phyloP scores from a whole-genome alignment of 805 yeast genomes.

The Kuraishia capsulata region DNA sequence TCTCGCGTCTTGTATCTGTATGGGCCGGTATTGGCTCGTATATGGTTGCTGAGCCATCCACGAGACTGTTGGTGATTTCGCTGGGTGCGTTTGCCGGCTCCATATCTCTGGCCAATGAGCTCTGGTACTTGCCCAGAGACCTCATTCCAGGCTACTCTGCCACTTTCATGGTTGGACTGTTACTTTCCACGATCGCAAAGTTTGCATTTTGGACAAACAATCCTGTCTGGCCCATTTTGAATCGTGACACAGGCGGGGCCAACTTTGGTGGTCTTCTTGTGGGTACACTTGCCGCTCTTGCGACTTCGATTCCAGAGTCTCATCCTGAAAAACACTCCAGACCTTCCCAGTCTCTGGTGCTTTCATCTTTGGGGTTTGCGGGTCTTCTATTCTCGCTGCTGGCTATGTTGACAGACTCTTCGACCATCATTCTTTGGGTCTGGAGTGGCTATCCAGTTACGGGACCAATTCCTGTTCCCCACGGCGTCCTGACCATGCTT shows the following conservation, averaged over 20 bases:
- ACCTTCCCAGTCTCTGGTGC: constrained; percentile 24
- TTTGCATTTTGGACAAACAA: constrained; percentile 75
- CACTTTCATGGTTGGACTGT: constrained; percentile 62
- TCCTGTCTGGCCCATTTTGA: constrained; percentile 95
- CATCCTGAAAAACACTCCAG: constrained; percentile 2
- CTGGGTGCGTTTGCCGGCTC: constrained; percentile 58
- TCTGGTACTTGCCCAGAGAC: constrained; percentile 15
- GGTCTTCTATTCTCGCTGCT: constrained; percentile 62
- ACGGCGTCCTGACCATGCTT: constrained; percentile 58
- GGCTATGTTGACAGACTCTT: constrained; percentile 73
- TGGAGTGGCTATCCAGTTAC: constrained; percentile 91
- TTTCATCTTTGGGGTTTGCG: constrained; percentile 66
- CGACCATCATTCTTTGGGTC: constrained; percentile 85
- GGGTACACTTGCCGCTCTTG: constrained; percentile 56
- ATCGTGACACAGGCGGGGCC: constrained; percentile 77
- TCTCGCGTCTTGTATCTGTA: constrained; percentile 46
- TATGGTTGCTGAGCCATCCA: constrained; percentile 56
- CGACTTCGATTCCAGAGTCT: constrained; percentile 32
- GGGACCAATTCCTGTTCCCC: constrained; percentile 84
- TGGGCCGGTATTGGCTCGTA: constrained; percentile 72
- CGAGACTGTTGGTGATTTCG: constrained; percentile 56
- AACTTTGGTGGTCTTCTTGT: constrained; percentile 59
- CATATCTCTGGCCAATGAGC: constrained; percentile 48
- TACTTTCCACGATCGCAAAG: constrained; percentile 66
- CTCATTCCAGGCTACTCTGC: constrained; percentile 33